Evolutionary conservation across 345 rosid species (phyloP), one percentile per base, ranked within the genome.

Genomic region (Leavenworthia alabamica): DNA sequence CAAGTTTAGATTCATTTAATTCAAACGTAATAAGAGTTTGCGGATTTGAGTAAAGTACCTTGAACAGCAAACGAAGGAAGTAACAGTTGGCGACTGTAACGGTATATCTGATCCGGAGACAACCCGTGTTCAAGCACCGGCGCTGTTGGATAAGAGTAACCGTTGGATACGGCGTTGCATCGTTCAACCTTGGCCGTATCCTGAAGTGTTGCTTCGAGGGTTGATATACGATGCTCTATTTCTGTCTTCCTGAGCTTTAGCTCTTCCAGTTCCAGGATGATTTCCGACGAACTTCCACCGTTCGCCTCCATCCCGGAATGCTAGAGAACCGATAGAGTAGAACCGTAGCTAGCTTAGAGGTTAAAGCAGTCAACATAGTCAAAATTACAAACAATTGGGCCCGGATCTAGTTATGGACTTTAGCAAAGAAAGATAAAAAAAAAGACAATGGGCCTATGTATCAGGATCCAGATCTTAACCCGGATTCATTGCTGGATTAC

Each of bases 71-170:
- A 89, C 10, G 84, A 76, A 67, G 97, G 97, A 14, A 93, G 94
- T 67, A 93, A 56, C 64, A 89, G 80, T 22, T 93, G 99, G 60
- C 99, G 97, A 68, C 99, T 89, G 73, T 93, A 93, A 61, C 99
- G 82, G 77, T 87, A 78, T 40, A 93, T 77, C 72, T 75, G 79
- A 47, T 89, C 89, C 2, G 94, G 70, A 9, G 86, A 66, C 5
- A 92, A 70, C 0, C 83, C 96, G 8, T 88, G 83, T 7, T 51
- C 60, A 31, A 64, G 53, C n/a, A n/a, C n/a, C n/a, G n/a, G n/a
- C n/a, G n/a, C n/a, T 28, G 60, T 16, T 57, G 75, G 78, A 20
- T 47, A 64, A 20, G 75, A 74, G 46, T 13, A 6, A 22, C 70
- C 88, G 31, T 71, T 71, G 0, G 66, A 29, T n/a, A n/a, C n/a